Percentiles rank a stretch among this genome's conserved stretches.
phyloP scores from a whole-genome alignment of 495 filamentous ascomycete genomes.

The Annulohypoxylon nitens region DNA sequence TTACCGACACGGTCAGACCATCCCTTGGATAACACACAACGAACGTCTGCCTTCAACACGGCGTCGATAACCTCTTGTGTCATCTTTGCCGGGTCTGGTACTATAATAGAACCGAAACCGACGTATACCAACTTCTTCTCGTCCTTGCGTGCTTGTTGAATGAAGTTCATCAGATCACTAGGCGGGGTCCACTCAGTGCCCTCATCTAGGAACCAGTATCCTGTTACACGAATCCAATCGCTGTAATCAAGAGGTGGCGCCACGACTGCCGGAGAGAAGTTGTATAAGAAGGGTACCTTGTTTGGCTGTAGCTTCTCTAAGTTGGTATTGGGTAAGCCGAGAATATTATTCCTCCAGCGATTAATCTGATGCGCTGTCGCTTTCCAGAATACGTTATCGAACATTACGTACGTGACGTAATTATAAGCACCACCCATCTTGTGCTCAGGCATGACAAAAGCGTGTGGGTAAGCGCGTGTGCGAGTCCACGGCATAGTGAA shows the following conservation, averaged over 20 bases:
- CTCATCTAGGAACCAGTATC: slow-evolving; percentile 97
- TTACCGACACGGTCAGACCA: slow-evolving; percentile 85
- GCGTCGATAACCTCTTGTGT: slow-evolving; percentile 92
- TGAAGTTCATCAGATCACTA: slow-evolving; percentile 81
- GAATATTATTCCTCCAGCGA: slow-evolving; percentile 85
- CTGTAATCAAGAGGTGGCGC: slow-evolving; percentile 94
- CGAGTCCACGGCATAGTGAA: slow-evolving; percentile 99
- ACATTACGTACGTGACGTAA: slow-evolving; percentile 94
- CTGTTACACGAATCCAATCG: slow-evolving; percentile 96
- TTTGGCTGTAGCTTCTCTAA: slow-evolving; percentile 94
- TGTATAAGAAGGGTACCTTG: slow-evolving; percentile 97
- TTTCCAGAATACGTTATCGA: slow-evolving; percentile 97
- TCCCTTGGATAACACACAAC: slow-evolving; percentile 97
- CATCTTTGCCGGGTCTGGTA: slow-evolving; percentile 88
- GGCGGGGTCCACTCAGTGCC: slow-evolving; percentile 80
- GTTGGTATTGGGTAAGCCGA: slow-evolving; percentile 82
- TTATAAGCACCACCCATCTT: slow-evolving; percentile 97
- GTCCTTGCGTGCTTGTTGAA: slow-evolving; percentile 80
- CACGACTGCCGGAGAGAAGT: slow-evolving; percentile 93
- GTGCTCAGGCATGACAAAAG: slow-evolving; percentile 92
- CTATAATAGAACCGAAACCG: slow-evolving; percentile 95
- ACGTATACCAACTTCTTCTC: slow-evolving; percentile 95
- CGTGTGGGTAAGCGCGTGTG: slow-evolving; percentile 95
- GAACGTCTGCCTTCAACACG: slow-evolving; percentile 90
- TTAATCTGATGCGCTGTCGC: slow-evolving; percentile 93